Evolutionary conservation across 108 stramenopile species (phyloP).

Genomic region (Schizochytrium sp.): DNA sequence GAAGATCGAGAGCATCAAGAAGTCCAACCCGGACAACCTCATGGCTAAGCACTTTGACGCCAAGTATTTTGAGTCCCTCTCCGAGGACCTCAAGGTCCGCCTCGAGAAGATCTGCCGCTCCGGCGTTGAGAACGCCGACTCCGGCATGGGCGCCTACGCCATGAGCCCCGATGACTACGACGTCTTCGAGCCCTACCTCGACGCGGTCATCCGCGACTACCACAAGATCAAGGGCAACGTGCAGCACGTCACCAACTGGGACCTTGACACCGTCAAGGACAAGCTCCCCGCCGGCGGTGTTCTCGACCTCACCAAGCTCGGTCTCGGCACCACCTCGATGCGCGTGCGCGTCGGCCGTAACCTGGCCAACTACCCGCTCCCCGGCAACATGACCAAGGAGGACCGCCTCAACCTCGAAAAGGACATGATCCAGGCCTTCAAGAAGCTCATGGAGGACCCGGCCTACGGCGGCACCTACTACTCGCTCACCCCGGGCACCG

Average conservation of each 20-base stretch:
- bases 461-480: conserved; percentile 45
- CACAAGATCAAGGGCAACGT: neutral
- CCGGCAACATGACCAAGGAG: conserved; percentile 48
- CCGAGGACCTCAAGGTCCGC: neutral
- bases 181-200: conserved; percentile 23
- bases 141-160: conserved; percentile 23
- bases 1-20: conserved; percentile 15
- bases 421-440: conserved; percentile 47
- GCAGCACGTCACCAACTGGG: conserved; percentile 53
- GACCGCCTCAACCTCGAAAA: conserved; percentile 51
- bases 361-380: conserved; percentile 48
- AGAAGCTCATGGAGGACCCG: conserved; percentile 36
- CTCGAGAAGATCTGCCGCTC: conserved; percentile 17
- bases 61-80: conserved; percentile 19
- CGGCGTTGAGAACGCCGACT: conserved; percentile 13
- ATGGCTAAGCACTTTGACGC: conserved; percentile 20
- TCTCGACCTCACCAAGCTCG: conserved; percentile 48
- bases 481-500: conserved; percentile 46
- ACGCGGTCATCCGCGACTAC: conserved; percentile 16
- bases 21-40: conserved; percentile 24
- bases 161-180: conserved; percentile 26
- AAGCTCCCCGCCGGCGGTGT: conserved; percentile 15
- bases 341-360: conserved; percentile 55
- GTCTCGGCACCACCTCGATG: conserved; percentile 40
- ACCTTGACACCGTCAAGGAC: conserved; percentile 27